A percentile compares a stretch with the other conserved stretches of the same genome.
These are phyloP conservation scores for Neocucurbitaria cava DNA, from an alignment of 2,329 filamentous ascomycete species.

Conservation along the genomic window DNA sequence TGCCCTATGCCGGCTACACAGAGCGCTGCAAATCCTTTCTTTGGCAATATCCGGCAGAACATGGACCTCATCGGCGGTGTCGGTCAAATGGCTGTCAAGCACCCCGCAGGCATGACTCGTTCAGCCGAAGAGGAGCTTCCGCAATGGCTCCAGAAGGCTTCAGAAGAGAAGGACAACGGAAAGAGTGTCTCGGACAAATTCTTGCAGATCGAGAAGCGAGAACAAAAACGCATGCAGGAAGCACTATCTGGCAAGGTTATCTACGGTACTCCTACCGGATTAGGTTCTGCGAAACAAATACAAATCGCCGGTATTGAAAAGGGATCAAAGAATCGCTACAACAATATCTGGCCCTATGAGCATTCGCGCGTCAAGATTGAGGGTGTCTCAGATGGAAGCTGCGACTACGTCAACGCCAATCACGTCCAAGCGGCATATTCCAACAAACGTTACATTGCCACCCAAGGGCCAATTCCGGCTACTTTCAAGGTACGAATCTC, in stretches of 20 bases:
- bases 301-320: conserved; percentile 93
- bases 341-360: conserved; percentile 96
- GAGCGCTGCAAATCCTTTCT: conserved; percentile 84
- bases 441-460: conserved; percentile 93
- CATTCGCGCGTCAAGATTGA: conserved; percentile 86
- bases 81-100: conserved; percentile 73
- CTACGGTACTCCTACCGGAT: conserved; percentile 56
- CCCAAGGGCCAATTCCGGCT: conserved; percentile 88
- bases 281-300: conserved; percentile 58
- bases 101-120: conserved; percentile 61
- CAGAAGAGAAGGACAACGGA: conserved; percentile 73
- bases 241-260: conserved; percentile 69
- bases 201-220: conserved; percentile 79
- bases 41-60: conserved; percentile 94
- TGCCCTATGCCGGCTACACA: conserved; percentile 78
- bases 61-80: conserved; percentile 94
- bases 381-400: conserved; percentile 69
- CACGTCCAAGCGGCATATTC: conserved; percentile 80
- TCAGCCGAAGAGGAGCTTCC: conserved; percentile 66
- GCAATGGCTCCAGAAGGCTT: conserved; percentile 76
- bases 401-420: conserved; percentile 97
- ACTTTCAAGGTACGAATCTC: conserved; percentile 77
- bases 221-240: conserved; percentile 91
- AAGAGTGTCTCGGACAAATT: conserved; percentile 84
- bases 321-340: conserved; percentile 94